Base-by-base conservation (phyloP, 1,139 yeast genomes). In the Yamadazyma dushanensis region DNA sequence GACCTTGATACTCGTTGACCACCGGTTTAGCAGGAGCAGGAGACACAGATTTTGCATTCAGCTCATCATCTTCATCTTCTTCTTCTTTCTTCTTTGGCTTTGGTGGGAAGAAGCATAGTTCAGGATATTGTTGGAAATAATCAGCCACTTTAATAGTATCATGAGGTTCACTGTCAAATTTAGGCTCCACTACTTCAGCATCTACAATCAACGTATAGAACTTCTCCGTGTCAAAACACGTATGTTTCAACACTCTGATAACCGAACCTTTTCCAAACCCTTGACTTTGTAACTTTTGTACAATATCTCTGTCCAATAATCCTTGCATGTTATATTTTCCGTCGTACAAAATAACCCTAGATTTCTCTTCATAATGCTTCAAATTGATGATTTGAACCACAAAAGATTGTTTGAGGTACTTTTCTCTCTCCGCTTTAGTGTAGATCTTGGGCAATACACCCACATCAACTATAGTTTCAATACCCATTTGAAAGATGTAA, bases 311-410 rank as follows among this genome's bases (percentile, higher is more conserved):
- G 50, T 82, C 82, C 47, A 83, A 69, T 34, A 83, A 72, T 1
- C 85, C 86, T 50, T 83, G 86, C 40, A 80, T 68, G 27, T 73
- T 66, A 54, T 71, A 79, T 15, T 60, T 62, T 17, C 92, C 90
- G 59, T 83, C 94, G 36, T 78, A 77, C 36, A 83, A 57, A 62
- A 83, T 63, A 31, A 79, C 63, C 46, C 86, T 66, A 39, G 70
- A 68, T 31, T 61, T 51, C 26, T 77, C 76, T 9, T 66, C 70
- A 27, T 60, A 53, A 24, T 57, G 53, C 47, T 68, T 75, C 39
- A 70, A 61, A 47, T 76, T 75, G 22, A 71, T 62, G 19, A 75
- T 70, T 50, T 75, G 80, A 13, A 45, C 70, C 6, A 63, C 62
- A 39, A 73, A 50, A 2, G 76, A 76, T 14, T 51, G 46, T 15